Evolutionary conservation across 1,139 yeast genomes (phyloP), one percentile per base, ranked within the genome.

Genomic region (Petasospora rhodanensis): DNA sequence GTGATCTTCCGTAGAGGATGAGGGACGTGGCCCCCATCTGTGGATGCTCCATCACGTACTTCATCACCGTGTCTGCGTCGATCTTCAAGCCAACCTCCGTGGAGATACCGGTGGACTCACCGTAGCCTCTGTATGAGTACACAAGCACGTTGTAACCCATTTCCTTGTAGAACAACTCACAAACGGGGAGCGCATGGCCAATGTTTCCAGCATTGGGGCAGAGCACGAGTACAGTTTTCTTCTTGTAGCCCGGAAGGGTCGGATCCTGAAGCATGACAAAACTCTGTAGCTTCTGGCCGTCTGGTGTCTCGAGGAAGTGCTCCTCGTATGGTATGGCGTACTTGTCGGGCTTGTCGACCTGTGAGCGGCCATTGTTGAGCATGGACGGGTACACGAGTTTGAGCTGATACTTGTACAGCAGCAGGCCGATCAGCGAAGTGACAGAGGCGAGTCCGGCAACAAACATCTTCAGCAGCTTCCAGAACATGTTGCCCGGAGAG

Each of bases 181-280:
- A 95, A 7, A 87, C 73, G 1, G 97, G 96, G 34, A 91, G 64
- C 15, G 87, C 80, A 55, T 86, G 91, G 22, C 98, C 98, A 37
- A 91, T 91, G 56, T 93, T 91, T 5, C 98, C 98, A 3, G 97
- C 98, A 59, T 91, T 91, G 4, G 98, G 98, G 26, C 87, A 80
- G 36, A 87, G 67, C 20, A 91, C 70, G 29, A 93, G 54, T 7
- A 91, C 70, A 0, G 98, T 89, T 42, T 81, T 80, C 46, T 74
- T 69, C 21, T 66, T 56, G 39, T 79, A 77, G 9, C 51, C 43
- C 1, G 66, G 51, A 5, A 60, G 49, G 11, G 51, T 51, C 4
- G 56, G 46, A 46, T 76, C 75, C 28, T 79, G 84, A 12, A 57
- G 41, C 34, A 75, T 55, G 6, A 68, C 51, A 51, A 57, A 79